phyloP scores from a whole-genome alignment of 345 rosid genomes.

The Ricinus communis region DNA sequence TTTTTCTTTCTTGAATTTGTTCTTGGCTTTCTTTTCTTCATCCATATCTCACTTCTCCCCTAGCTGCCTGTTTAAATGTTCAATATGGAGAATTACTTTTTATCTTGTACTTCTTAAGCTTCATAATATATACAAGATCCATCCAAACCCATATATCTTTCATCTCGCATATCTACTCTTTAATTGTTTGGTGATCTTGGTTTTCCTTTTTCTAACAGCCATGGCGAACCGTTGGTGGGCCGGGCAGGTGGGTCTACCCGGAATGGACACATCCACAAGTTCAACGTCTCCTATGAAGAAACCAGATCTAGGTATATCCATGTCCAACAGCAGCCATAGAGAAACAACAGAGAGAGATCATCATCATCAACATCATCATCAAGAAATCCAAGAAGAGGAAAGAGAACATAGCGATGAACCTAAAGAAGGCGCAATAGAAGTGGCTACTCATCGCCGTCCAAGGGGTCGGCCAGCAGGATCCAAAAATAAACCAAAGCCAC shows the following conservation, averaged over 20 bases:
- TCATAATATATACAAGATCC: background rate
- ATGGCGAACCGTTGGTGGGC: constrained; percentile 57
- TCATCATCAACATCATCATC: background rate
- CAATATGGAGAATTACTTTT: too few relatives aligned
- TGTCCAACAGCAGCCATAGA: constrained; percentile 38
- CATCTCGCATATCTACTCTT: background rate
- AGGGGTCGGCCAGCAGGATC: constrained; percentile 56
- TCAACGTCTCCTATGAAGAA: constrained; percentile 62
- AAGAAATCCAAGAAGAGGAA: constrained; percentile 43
- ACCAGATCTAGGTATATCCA: constrained; percentile 74
- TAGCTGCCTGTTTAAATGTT: background rate
- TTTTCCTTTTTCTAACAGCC: background rate
- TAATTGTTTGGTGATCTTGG: background rate
- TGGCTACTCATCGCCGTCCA: constrained; percentile 53
- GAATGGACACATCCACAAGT: constrained; percentile 51
- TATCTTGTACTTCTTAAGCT: too few relatives aligned
- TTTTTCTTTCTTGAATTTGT: background rate
- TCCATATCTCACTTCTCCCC: background rate
- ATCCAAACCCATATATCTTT: background rate
- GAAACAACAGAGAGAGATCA: constrained; percentile 33
- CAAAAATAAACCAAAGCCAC: constrained; percentile 54
- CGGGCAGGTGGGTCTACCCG: constrained; percentile 55
- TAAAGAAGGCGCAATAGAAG: constrained; percentile 61
- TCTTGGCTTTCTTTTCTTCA: background rate
- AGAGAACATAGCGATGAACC: constrained; percentile 59